A percentile compares a stretch with the other conserved stretches of the same genome.
Evolutionary conservation across 495 filamentous ascomycete genomes (phyloP).

Genomic region (Penicillium canariense): DNA sequence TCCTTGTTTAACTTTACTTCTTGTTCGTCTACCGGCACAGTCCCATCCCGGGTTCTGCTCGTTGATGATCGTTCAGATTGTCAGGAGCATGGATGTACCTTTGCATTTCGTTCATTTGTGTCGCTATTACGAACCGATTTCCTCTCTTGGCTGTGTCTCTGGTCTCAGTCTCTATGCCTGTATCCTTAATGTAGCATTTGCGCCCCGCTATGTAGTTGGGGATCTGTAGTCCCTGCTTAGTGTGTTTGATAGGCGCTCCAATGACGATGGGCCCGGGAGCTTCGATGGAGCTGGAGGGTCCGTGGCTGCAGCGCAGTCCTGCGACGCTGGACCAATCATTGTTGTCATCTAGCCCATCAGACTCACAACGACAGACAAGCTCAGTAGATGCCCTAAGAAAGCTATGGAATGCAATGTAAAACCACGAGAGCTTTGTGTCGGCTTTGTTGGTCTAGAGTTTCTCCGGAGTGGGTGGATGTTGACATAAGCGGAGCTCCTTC

Average conservation of each 20-base stretch:
- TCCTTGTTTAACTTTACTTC: slow-evolving; percentile 2
- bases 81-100: slow-evolving; percentile 14
- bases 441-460: background rate
- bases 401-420: background rate
- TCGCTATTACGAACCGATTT: slow-evolving; percentile 8
- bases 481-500: slow-evolving; percentile 20
- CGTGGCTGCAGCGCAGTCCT: slow-evolving; percentile 3
- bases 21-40: slow-evolving; percentile 7
- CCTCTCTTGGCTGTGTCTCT: slow-evolving; percentile 5
- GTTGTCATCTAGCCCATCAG: background rate
- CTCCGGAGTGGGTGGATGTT: slow-evolving; percentile 8
- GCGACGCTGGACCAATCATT: slow-evolving; percentile 5
- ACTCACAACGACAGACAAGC: background rate
- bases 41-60: slow-evolving; percentile 2
- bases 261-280: slow-evolving; percentile 5
- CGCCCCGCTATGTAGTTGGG: background rate
- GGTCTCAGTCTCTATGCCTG: background rate
- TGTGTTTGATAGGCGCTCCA: background rate
- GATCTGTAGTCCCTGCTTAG: too few relatives aligned
- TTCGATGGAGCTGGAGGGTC: slow-evolving; percentile 9
- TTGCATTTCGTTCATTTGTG: slow-evolving; percentile 14
- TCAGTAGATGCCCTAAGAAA: background rate
- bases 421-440: too few relatives aligned
- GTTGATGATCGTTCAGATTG: slow-evolving; percentile 12
- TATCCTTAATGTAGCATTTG: background rate